Conservation (phyloP, 2,329 filamentous ascomycete genomes). For the Trichocomaceae sp. region DNA sequence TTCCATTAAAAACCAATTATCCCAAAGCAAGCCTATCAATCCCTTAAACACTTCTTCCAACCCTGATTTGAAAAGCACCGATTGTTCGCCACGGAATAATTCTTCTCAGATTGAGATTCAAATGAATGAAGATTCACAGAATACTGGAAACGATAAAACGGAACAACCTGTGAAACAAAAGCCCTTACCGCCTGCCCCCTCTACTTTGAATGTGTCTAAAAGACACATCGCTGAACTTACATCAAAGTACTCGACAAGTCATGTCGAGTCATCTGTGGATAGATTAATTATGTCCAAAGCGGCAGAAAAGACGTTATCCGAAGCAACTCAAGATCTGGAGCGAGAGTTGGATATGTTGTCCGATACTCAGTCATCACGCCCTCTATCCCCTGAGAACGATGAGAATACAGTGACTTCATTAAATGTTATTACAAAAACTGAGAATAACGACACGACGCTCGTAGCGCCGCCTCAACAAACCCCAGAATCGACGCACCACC, state of each 20-base stretch:
- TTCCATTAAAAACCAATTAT: conserved; percentile 15
- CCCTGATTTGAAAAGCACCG: conserved; percentile 19
- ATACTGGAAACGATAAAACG: neutral
- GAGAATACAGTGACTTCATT: conserved; percentile 5
- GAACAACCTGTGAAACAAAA: conserved; percentile 30
- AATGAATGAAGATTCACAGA: neutral
- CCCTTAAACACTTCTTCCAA: conserved; percentile 19
- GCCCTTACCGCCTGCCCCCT: conserved; percentile 33
- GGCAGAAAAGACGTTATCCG: conserved; percentile 20
- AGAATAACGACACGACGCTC: neutral
- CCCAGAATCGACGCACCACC: neutral
- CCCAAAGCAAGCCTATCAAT: conserved; percentile 6
- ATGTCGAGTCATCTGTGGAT: neutral
- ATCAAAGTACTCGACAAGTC: conserved; percentile 8
- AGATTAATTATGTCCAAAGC: conserved; percentile 2
- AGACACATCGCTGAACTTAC: conserved; percentile 6
- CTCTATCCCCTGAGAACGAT: neutral
- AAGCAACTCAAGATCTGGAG: conserved; percentile 34
- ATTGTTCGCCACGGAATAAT: conserved; percentile 9
- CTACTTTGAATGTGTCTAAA: conserved; percentile 9
- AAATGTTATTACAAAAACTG: neutral
- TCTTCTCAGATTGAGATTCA: neutral
- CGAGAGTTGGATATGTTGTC: conserved; percentile 25
- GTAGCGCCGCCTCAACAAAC: neutral
- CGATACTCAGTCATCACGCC: neutral